Evolutionary conservation across 2,329 filamentous ascomycete genomes (phyloP).

Genomic region (Calonectria henricotiae): DNA sequence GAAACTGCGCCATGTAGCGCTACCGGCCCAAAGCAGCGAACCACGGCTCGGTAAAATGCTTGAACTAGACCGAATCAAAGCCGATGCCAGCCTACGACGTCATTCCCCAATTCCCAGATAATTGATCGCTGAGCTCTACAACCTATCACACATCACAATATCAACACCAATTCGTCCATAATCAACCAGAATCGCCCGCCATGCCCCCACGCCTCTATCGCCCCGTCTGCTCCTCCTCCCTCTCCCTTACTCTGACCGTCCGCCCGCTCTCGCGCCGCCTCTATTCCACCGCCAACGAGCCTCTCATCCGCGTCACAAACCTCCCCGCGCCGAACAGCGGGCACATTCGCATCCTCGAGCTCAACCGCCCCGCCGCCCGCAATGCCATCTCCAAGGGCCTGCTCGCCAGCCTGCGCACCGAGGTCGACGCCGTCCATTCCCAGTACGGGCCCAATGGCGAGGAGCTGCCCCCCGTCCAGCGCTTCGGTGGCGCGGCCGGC

Average conservation of each 20-base stretch:
- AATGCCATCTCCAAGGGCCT: slow-evolving; percentile 92
- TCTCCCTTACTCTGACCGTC: slow-evolving; percentile 31
- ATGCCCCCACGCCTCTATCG: slow-evolving; percentile 59
- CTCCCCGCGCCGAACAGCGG: slow-evolving; percentile 85
- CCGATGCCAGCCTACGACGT: slow-evolving; percentile 39
- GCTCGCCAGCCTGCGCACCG: slow-evolving; percentile 78
- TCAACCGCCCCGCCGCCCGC: slow-evolving; percentile 87
- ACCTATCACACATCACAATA: slow-evolving; percentile 1
- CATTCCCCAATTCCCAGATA: slow-evolving; percentile 24
- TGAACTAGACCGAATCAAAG: slow-evolving; percentile 34
- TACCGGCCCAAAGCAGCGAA: slow-evolving; percentile 17
- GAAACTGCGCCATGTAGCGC: not conserved
- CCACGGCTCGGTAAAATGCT: slow-evolving; percentile 24
- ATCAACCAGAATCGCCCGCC: slow-evolving; percentile 14
- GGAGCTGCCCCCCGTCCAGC: slow-evolving; percentile 63
- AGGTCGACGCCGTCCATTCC: slow-evolving; percentile 80
- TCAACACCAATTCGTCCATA: slow-evolving; percentile 15
- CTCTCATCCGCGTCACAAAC: slow-evolving; percentile 80
- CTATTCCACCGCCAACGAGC: slow-evolving; percentile 66
- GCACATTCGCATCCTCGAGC: slow-evolving; percentile 88
- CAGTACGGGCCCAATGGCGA: slow-evolving; percentile 73
- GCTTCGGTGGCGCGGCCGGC: slow-evolving; percentile 65
- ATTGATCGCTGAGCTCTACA: not conserved
- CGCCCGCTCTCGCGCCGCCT: slow-evolving; percentile 51
- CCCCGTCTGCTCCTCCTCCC: slow-evolving; percentile 50